Evolutionary conservation across 1,284 basidiomycete genomes (phyloP).

Genomic region (Tylopilus orsonianus): DNA sequence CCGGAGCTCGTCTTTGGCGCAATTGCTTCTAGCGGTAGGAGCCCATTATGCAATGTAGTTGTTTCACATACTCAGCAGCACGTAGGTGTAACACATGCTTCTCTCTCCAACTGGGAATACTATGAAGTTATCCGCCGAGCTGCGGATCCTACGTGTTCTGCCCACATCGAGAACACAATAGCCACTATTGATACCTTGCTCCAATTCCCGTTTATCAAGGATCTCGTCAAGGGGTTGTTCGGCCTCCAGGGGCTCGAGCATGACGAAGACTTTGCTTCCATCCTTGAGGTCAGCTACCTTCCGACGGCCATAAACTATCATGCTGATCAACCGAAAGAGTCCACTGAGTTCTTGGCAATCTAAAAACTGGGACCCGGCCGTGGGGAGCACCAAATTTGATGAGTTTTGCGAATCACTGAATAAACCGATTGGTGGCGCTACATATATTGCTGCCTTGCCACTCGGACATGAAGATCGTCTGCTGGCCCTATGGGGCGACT

Average conservation of each 20-base stretch:
- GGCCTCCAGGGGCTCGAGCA: conserved; percentile 66
- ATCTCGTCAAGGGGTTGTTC: conserved; percentile 67
- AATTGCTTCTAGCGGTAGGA: conserved; percentile 83
- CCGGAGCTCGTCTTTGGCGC: conserved; percentile 89
- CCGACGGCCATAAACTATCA: neutral
- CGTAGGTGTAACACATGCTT: conserved; percentile 71
- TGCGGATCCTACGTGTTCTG: conserved; percentile 71
- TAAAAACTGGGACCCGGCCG: conserved; percentile 76
- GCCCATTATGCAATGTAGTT: conserved; percentile 1
- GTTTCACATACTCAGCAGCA: neutral
- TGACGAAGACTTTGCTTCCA: conserved; percentile 77
- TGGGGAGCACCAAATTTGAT: conserved; percentile 63
- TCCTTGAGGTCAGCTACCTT: conserved; percentile 51
- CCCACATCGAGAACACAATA: conserved; percentile 66
- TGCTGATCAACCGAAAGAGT: conserved; percentile 25
- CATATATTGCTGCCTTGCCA: conserved; percentile 34
- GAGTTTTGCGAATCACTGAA: conserved; percentile 69
- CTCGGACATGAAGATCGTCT: conserved; percentile 46
- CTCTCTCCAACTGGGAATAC: conserved; percentile 79
- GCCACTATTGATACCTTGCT: conserved; percentile 64
- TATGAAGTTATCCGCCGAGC: conserved; percentile 82
- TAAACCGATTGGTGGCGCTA: conserved; percentile 40
- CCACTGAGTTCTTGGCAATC: conserved; percentile 59
- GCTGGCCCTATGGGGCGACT: conserved; percentile 41
- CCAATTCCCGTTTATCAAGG: conserved; percentile 42